phyloP scores from a whole-genome alignment of 2,329 filamentous ascomycete species.

The Aureobasidium sp. region DNA sequence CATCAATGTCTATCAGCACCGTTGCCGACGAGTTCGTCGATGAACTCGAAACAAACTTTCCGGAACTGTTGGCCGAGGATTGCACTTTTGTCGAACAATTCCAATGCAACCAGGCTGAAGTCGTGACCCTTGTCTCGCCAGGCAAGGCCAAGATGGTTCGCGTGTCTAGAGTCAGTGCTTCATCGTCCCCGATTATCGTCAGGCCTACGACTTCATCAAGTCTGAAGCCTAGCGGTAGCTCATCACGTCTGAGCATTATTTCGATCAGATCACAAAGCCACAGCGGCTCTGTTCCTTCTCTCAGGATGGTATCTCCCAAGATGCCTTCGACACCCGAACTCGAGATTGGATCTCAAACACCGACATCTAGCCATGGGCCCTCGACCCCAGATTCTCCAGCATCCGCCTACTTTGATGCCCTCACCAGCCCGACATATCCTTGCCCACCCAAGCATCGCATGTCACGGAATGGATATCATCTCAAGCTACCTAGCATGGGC shows the following conservation, averaged over 20 bases:
- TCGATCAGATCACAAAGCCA: background rate
- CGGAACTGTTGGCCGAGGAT: conserved; percentile 18
- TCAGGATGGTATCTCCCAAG: background rate
- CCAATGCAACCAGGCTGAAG: conserved; percentile 20
- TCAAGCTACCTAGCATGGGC: background rate
- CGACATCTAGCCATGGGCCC: background rate
- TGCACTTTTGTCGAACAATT: conserved; percentile 16
- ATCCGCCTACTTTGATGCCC: conserved; percentile 3
- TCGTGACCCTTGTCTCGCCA: conserved; percentile 20
- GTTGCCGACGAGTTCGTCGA: background rate
- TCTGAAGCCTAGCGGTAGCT: background rate
- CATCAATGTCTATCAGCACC: conserved; percentile 12
- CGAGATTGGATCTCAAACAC: background rate
- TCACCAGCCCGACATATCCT: background rate
- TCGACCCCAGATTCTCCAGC: background rate
- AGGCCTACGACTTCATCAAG: background rate
- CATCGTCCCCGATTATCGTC: background rate
- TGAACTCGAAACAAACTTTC: conserved; percentile 14
- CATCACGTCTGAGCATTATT: conserved; percentile 5
- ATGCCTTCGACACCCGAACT: conserved; percentile 4
- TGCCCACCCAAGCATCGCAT: background rate
- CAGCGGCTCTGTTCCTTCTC: background rate
- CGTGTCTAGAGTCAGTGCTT: background rate
- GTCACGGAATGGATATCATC: background rate
- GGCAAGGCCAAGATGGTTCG: conserved; percentile 22